These are phyloP conservation scores for Fusarium palustre DNA, from an alignment of 2,329 filamentous ascomycete species.

Conservation along the genomic window DNA sequence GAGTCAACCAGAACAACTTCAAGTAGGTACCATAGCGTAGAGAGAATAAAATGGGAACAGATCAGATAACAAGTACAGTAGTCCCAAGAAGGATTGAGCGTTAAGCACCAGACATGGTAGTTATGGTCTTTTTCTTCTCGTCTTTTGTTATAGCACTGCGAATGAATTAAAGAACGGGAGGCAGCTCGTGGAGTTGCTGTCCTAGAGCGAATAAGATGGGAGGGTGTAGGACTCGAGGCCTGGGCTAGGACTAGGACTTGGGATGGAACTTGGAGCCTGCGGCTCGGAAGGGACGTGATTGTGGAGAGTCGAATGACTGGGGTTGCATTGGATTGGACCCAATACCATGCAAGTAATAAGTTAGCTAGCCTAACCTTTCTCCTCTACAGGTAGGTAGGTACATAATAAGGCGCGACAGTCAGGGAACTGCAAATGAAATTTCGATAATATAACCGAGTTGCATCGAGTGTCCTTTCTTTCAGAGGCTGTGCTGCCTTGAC, in stretches of 20 bases:
- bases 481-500: background rate
- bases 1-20: conserved; percentile 4
- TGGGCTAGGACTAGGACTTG: conserved; percentile 38
- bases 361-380: too few species aligned
- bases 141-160: conserved; percentile 40
- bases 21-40: conserved; percentile 10
- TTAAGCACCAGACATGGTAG: conserved; percentile 44
- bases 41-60: conserved; percentile 17
- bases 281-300: conserved; percentile 25
- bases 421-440: background rate
- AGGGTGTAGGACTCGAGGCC: conserved; percentile 49
- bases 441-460: background rate
- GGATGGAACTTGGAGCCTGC: conserved; percentile 44
- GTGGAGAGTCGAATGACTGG: conserved; percentile 17
- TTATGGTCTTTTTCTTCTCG: conserved; percentile 27
- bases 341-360: conserved; percentile 25
- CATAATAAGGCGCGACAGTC: background rate
- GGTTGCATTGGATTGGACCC: conserved; percentile 7
- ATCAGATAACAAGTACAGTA: conserved; percentile 16
- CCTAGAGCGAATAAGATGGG: conserved; percentile 47
- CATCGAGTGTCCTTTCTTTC: background rate
- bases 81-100: conserved; percentile 11
- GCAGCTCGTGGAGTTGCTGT: conserved; percentile 44
- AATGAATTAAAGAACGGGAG: conserved; percentile 38
- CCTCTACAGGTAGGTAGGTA: too few species aligned